Conservation (phyloP, 345 rosid species). For the Mercurialis annua region DNA sequence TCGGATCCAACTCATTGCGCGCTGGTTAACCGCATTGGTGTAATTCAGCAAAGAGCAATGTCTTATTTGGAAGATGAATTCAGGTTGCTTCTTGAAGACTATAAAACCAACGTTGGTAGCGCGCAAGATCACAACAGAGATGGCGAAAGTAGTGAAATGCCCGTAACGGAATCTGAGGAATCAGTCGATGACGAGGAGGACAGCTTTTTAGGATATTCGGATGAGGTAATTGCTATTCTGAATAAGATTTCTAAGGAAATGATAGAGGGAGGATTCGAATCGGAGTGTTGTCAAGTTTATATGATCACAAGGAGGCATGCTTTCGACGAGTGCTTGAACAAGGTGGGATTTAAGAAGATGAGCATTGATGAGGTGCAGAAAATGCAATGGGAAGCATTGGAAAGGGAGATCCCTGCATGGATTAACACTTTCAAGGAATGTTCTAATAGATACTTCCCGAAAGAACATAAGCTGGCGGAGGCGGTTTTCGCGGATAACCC, state of each 20-base stretch:
- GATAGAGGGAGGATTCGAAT: conserved; percentile 62
- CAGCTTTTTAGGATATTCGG: conserved; percentile 39
- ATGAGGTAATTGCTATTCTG: conserved; percentile 40
- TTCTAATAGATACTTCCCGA: conserved; percentile 44
- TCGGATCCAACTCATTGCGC: conserved; percentile 34
- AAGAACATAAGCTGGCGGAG: conserved; percentile 52
- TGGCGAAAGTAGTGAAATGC: neutral
- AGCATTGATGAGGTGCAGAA: conserved; percentile 81
- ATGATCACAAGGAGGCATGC: conserved; percentile 49
- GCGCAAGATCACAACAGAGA: conserved; percentile 24
- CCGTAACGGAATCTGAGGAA: conserved; percentile 20
- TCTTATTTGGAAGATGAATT: conserved; percentile 71
- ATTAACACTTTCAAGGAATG: conserved; percentile 57
- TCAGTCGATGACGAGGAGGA: neutral
- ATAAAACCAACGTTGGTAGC: conserved; percentile 2
- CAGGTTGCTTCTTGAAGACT: conserved; percentile 47
- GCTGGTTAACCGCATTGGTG: conserved; percentile 51
- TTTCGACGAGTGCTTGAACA: conserved; percentile 47
- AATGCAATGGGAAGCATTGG: conserved; percentile 71
- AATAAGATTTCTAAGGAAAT: conserved; percentile 54
- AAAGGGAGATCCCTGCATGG: conserved; percentile 73
- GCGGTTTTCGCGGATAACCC: conserved; percentile 39
- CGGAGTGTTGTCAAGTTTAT: conserved; percentile 69
- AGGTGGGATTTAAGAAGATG: conserved; percentile 60
- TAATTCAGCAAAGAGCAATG: conserved; percentile 70